Evolutionary conservation across 352 stramenopile genomes (phyloP).

Genomic region (Phytophthora vignae): DNA sequence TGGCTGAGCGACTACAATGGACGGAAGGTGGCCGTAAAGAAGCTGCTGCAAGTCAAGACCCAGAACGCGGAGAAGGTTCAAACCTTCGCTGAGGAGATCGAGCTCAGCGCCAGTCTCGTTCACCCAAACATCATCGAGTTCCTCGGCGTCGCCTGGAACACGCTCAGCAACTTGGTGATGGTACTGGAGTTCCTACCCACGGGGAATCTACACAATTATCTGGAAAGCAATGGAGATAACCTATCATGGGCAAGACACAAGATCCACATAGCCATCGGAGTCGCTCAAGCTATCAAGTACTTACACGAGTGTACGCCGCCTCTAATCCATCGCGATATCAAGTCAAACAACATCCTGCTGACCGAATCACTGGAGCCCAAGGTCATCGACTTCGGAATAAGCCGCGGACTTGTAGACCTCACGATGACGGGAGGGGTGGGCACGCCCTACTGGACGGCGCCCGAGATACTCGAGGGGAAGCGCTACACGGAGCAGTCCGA

Average conservation of each 20-base stretch:
- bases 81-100: constrained; percentile 62
- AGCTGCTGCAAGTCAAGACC: constrained; percentile 38
- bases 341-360: constrained; percentile 74
- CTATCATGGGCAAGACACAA: constrained; percentile 49
- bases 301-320: constrained; percentile 33
- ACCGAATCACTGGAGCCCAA: constrained; percentile 68
- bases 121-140: constrained; percentile 61
- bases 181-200: constrained; percentile 41
- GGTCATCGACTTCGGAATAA: constrained; percentile 87
- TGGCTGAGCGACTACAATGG: constrained; percentile 55
- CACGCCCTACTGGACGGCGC: constrained; percentile 84
- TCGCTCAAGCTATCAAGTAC: constrained; percentile 44
- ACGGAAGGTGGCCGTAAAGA: constrained; percentile 52
- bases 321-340: constrained; percentile 46
- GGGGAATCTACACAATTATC: constrained; percentile 32
- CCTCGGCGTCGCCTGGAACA: constrained; percentile 63
- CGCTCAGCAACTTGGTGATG: constrained; percentile 39
- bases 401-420: constrained; percentile 24
- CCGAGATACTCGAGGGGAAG: constrained; percentile 68
- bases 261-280: constrained; percentile 53
- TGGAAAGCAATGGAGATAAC: constrained; percentile 26
- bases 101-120: constrained; percentile 54
- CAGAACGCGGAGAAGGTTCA: constrained; percentile 41
- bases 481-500: constrained; percentile 64
- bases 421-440: constrained; percentile 74